phyloP scores from a whole-genome alignment of 495 filamentous ascomycete species.

The Rostrohypoxylon terebratum region DNA sequence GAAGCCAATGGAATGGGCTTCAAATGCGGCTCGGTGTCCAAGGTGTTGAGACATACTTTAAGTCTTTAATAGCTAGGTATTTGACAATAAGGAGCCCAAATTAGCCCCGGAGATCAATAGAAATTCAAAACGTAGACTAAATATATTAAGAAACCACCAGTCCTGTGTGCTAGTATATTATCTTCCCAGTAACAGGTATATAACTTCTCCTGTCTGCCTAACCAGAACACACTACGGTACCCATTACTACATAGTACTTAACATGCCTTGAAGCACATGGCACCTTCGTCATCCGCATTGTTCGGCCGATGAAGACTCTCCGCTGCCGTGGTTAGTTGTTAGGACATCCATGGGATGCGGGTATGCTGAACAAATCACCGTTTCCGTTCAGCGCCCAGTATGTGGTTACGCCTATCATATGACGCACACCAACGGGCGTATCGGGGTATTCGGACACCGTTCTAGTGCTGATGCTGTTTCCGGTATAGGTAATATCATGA shows the following conservation, averaged over 20 bases:
- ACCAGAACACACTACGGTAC: not conserved
- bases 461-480: constrained; percentile 12
- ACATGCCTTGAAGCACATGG: not conserved
- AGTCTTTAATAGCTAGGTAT: not conserved
- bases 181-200: not conserved
- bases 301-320: not conserved
- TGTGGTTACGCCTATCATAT: not conserved
- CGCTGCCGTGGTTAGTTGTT: not conserved
- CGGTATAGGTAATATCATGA: constrained; percentile 5
- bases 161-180: not conserved
- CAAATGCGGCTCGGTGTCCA: constrained; percentile 32
- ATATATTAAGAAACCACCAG: not conserved
- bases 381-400: not conserved
- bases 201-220: not conserved
- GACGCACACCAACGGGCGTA: constrained; percentile 21
- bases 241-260: not conserved
- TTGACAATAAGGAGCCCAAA: too few species aligned
- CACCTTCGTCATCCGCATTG: not conserved
- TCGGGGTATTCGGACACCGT: constrained; percentile 31
- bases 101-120: not conserved
- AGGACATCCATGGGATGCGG: not conserved
- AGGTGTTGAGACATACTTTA: constrained; percentile 43
- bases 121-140: not conserved
- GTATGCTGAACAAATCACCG: constrained; percentile 15
- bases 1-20: constrained; percentile 33